Conservation (phyloP, 345 rosid species). For the Acer negundo region DNA sequence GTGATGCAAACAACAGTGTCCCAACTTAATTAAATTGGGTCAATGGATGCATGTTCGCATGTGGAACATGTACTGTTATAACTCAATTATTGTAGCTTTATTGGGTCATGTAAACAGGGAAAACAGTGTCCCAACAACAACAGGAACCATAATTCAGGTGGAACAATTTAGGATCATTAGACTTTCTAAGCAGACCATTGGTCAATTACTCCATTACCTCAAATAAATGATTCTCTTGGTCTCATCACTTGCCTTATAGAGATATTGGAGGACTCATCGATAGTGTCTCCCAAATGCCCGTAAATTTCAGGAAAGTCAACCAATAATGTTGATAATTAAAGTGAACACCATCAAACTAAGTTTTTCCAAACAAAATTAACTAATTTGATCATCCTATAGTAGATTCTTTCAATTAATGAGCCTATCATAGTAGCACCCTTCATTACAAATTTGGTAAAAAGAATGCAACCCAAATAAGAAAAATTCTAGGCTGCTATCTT, state of each 20-base stretch:
- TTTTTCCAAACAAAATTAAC: not conserved
- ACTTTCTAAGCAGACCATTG: constrained; percentile 4
- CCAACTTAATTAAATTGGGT: not conserved
- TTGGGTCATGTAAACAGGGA: not conserved
- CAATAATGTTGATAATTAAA: constrained; percentile 4
- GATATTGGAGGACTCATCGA: not conserved
- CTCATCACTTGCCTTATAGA: not conserved
- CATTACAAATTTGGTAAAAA: not conserved
- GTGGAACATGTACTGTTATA: not conserved
- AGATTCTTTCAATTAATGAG: not conserved
- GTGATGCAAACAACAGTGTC: constrained; percentile 12
- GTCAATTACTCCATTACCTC: not conserved
- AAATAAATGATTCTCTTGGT: constrained; percentile 4
- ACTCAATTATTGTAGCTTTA: constrained; percentile 5
- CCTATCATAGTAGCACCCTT: not conserved
- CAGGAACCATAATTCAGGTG: not conserved
- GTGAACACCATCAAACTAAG: not conserved
- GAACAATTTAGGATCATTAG: not conserved
- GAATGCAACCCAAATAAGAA: not conserved
- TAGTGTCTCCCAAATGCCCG: not conserved
- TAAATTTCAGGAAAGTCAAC: constrained; percentile 8
- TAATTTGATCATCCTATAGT: not conserved
- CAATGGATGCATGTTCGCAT: not conserved
- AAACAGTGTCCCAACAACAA: not conserved
- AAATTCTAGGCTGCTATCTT: not conserved